These are phyloP conservation scores for Arthrobotrys sphaeroides DNA, from an alignment of 2,329 filamentous ascomycete species.

Conservation along the genomic window DNA sequence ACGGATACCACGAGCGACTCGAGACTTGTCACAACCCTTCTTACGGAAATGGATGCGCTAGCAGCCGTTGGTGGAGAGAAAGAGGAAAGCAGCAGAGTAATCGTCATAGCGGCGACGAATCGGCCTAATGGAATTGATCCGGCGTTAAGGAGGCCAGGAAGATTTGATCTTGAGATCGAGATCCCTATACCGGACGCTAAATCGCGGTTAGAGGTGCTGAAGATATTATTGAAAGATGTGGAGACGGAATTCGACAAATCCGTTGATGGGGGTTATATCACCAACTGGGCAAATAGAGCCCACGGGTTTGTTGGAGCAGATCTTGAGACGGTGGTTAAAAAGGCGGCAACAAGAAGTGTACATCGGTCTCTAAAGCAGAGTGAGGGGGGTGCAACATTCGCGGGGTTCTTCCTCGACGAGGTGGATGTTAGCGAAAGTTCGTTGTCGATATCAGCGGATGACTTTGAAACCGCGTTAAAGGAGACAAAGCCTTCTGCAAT, in stretches of 20 bases:
- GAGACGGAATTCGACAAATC: slow-evolving; percentile 50
- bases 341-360: slow-evolving; percentile 48
- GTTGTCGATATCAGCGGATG: slow-evolving; percentile 58
- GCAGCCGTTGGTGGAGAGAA: slow-evolving; percentile 52
- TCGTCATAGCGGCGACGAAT: slow-evolving; percentile 58
- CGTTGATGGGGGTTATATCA: slow-evolving; percentile 53
- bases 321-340: slow-evolving; percentile 55
- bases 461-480: slow-evolving; percentile 67
- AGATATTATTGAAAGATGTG: slow-evolving; percentile 54
- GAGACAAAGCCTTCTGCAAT: slow-evolving; percentile 72
- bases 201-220: slow-evolving; percentile 57
- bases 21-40: slow-evolving; percentile 56
- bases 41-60: slow-evolving; percentile 57
- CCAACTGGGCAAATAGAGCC: slow-evolving; percentile 55
- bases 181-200: slow-evolving; percentile 57
- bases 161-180: slow-evolving; percentile 58
- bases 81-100: slow-evolving; percentile 50
- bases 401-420: slow-evolving; percentile 41
- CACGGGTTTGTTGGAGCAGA: slow-evolving; percentile 58
- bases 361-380: slow-evolving; percentile 30
- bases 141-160: slow-evolving; percentile 56
- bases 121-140: slow-evolving; percentile 57
- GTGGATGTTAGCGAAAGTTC: slow-evolving; percentile 22
- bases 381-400: slow-evolving; percentile 1
- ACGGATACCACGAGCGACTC: slow-evolving; percentile 57